Base-by-base conservation (phyloP, 768 basidiomycete genomes). In the Suillus weaverae region DNA sequence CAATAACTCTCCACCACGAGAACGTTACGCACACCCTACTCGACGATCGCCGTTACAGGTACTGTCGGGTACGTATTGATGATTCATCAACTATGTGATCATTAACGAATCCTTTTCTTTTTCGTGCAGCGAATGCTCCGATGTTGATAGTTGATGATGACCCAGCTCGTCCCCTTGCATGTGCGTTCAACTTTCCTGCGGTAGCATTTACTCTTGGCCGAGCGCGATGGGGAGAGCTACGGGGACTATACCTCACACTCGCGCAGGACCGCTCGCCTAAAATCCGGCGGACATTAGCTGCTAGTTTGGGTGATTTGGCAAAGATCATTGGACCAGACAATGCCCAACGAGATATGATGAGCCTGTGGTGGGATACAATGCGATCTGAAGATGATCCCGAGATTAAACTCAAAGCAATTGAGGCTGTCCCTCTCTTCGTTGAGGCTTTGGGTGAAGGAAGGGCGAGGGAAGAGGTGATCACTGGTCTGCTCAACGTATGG, bases 131-230 rank as follows among this genome's bases (percentile, higher is more conserved):
- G 7, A 55, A 64, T 14, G 67, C 71, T 51, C 66, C 77, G 51
- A 64, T 82, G 66, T 82, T 84, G 62, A 75, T 79, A 41, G 84
- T 87, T 70, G 84, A 81, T 70, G 81, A 83, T 44, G 90, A 94
- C 72, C 85, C 88, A 4, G 85, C 89, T 57, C 86, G 93, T 13
- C 85, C 90, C 2, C 80, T 93, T 26, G 87, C 93, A 50, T 91
- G 90, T 73, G 92, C 92, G 6, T 95, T 94, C 78, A 94, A 97
- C 77, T 91, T 92, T 72, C 97, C 97, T 30, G 96, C 95, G 7
- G 92, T 98, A 9, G 86, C 89, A 4, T 82, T 95, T 6, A 91
- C 95, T 0, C 80, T 97, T 33, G 97, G 97, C 5, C 78, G 79
- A 14, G 76, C 78, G 1, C 84, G 92, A 53, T 99, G 97, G 97